These are phyloP conservation scores for Perilla frutescens DNA, from an alignment of 257 asterid genomes.

Conservation along the genomic window DNA sequence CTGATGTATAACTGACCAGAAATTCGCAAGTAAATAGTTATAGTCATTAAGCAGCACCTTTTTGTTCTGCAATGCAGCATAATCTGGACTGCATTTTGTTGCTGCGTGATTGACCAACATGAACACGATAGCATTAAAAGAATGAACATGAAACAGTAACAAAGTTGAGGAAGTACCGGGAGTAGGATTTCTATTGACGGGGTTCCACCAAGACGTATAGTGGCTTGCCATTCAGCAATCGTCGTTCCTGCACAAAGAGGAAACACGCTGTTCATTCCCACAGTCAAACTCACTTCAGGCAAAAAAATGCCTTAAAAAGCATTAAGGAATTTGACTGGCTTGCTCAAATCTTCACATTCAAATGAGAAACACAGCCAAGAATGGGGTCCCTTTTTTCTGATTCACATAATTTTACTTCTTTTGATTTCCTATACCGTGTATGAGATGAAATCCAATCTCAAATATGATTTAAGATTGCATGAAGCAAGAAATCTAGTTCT, in stretches of 20 bases:
- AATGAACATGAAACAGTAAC: not conserved
- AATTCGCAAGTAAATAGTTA: not conserved
- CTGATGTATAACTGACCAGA: constrained; percentile 1
- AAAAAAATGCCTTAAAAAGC: not conserved
- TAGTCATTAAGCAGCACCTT: constrained; percentile 3
- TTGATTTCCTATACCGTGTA: not conserved
- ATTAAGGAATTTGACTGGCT: not conserved
- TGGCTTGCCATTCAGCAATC: constrained; percentile 70
- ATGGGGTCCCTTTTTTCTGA: not conserved
- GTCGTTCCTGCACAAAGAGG: constrained; percentile 51
- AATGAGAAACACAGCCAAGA: not conserved
- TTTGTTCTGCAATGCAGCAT: not conserved
- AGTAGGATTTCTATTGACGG: constrained; percentile 51
- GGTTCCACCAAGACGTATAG: constrained; percentile 87
- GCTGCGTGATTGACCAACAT: not conserved
- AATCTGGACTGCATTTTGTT: not conserved
- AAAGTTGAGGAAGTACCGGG: constrained; percentile 26
- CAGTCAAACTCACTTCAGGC: too few relatives aligned
- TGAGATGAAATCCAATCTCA: not conserved
- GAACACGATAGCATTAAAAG: not conserved
- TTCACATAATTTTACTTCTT: not conserved
- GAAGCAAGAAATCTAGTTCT: not conserved
- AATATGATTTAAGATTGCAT: not conserved
- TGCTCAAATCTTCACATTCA: not conserved
- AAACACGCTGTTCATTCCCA: not conserved